Conservation (phyloP, 805 yeast species). For the Metschnikowia rubicola region DNA sequence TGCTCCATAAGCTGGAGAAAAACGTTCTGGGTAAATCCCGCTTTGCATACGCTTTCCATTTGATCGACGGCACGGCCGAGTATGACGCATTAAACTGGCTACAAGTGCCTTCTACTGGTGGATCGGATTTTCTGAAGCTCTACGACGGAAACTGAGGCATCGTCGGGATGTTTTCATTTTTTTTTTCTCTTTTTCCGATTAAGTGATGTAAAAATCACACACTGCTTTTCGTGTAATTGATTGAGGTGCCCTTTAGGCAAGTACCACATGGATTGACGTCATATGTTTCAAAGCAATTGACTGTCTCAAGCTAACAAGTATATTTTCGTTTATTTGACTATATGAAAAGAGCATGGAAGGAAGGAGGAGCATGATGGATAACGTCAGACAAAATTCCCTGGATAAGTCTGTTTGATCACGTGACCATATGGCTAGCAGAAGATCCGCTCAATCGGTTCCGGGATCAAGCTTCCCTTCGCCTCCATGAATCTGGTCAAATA, state of each 20-base stretch:
- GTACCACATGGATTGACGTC: too few species aligned
- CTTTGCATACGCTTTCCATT: slow-evolving; percentile 77
- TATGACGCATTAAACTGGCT: slow-evolving; percentile 74
- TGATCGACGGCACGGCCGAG: slow-evolving; percentile 60
- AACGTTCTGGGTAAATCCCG: slow-evolving; percentile 56
- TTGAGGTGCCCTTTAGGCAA: too few species aligned
- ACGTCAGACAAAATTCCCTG: too few species aligned
- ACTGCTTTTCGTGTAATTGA: too few species aligned
- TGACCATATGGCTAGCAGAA: background rate
- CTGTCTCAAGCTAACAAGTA: too few species aligned
- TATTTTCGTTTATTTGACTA: too few species aligned
- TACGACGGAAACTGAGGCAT: slow-evolving; percentile 17
- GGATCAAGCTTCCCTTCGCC: slow-evolving; percentile 1
- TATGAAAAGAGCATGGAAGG: too few species aligned
- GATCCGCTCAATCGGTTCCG: slow-evolving; percentile 5
- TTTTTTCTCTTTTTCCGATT: too few species aligned
- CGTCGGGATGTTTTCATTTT: background rate
- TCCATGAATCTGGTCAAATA: slow-evolving; percentile 1
- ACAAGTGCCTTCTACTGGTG: slow-evolving; percentile 72
- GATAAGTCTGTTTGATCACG: background rate
- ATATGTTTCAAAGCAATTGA: too few species aligned
- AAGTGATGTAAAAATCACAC: too few species aligned
- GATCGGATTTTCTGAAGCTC: slow-evolving; percentile 54
- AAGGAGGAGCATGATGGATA: too few species aligned
- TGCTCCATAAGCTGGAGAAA: slow-evolving; percentile 66